Percentiles rank a stretch among this genome's conserved stretches.
Conservation (phyloP, 2,329 filamentous ascomycete species). For the Aaosphaeria pasadenensis region DNA sequence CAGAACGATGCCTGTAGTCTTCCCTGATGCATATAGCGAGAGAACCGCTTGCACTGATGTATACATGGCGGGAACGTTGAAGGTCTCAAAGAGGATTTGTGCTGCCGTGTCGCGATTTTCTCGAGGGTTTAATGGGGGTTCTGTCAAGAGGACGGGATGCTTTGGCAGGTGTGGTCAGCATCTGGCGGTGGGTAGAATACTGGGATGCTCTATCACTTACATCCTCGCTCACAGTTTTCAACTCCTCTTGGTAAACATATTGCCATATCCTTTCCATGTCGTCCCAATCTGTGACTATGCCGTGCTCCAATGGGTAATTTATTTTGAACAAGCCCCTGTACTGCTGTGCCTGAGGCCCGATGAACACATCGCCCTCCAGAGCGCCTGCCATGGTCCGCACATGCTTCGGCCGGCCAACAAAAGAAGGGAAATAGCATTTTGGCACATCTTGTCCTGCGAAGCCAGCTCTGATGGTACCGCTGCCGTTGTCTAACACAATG, state of each 20-base stretch:
- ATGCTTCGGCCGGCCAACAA: constrained; percentile 95
- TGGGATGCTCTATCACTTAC: constrained; percentile 45
- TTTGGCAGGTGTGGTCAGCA: constrained; percentile 34
- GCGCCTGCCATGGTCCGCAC: constrained; percentile 92
- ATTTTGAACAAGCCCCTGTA: constrained; percentile 93
- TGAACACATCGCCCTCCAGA: constrained; percentile 94
- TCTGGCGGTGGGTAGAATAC: neutral
- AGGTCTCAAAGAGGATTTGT: constrained; percentile 97
- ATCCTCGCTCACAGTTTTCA: constrained; percentile 97
- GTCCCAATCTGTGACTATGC: constrained; percentile 98
- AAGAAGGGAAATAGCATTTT: constrained; percentile 96
- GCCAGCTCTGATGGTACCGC: constrained; percentile 92
- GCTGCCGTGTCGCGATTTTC: constrained; percentile 94
- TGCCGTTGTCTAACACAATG: constrained; percentile 98
- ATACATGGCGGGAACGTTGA: constrained; percentile 95
- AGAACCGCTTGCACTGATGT: constrained; percentile 96
- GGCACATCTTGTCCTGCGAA: constrained; percentile 95
- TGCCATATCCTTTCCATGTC: constrained; percentile 99
- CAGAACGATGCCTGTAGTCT: constrained; percentile 94
- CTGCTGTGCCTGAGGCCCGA: constrained; percentile 87
- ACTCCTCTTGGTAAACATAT: constrained; percentile 90
- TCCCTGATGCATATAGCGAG: constrained; percentile 90
- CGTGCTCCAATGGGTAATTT: constrained; percentile 90
- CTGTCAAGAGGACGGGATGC: constrained; percentile 94
- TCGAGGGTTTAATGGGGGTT: constrained; percentile 91